Percentiles rank a stretch among this genome's conserved stretches.
These are phyloP conservation scores for Colletotrichum gloeosporioides DNA, from an alignment of 2,329 filamentous ascomycete species.

Conservation along the genomic window DNA sequence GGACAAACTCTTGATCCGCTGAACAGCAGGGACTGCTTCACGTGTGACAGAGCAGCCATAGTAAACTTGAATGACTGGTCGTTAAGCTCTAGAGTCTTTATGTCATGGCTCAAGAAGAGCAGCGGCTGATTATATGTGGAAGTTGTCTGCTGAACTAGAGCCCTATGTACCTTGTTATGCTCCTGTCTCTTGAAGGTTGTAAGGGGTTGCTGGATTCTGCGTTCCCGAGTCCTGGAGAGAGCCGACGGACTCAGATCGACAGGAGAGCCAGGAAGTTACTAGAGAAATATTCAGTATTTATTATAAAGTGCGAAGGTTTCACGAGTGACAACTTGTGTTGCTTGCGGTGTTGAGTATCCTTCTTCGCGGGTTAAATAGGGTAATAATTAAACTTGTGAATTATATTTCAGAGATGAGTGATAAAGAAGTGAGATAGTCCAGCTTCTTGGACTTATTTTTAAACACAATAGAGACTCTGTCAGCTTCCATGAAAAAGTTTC, in stretches of 20 bases:
- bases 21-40: neutral
- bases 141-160: neutral
- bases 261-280: neutral
- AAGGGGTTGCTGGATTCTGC: neutral
- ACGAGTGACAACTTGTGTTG: neutral
- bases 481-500: fast-evolving
- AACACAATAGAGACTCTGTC: fast-evolving
- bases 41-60: neutral
- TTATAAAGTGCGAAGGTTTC: neutral
- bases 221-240: neutral
- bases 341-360: neutral
- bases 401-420: fast-evolving
- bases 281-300: neutral
- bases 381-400: neutral
- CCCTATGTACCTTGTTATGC: neutral
- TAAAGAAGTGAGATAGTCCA: neutral
- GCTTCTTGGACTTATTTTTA: neutral
- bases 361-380: neutral
- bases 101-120: neutral
- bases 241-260: neutral
- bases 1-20: neutral
- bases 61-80: neutral
- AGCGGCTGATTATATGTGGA: neutral
- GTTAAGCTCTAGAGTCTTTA: neutral
- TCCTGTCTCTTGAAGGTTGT: neutral